Evolutionary conservation across 768 basidiomycete genomes (phyloP).

Genomic region (Baorangia bicolor): DNA sequence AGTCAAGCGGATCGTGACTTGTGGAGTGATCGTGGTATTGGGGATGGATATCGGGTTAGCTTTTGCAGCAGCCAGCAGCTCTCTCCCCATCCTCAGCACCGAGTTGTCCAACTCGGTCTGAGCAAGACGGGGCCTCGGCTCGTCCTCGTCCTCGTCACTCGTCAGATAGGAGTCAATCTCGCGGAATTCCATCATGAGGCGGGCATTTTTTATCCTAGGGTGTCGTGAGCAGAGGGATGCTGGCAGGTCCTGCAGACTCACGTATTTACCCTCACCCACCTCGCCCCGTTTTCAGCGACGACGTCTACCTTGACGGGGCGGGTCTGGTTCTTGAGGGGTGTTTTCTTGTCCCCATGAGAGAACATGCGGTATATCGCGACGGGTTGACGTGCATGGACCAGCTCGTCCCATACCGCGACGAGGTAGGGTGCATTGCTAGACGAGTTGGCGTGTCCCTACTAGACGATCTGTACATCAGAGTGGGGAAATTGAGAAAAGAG

Average conservation of each 20-base stretch:
- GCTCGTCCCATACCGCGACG: constrained; percentile 79
- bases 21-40: constrained; percentile 33
- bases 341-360: not conserved
- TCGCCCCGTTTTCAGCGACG: constrained; percentile 67
- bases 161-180: constrained; percentile 83
- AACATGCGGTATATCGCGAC: constrained; percentile 63
- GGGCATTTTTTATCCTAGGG: constrained; percentile 71
- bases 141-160: constrained; percentile 45
- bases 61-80: constrained; percentile 62
- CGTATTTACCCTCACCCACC: constrained; percentile 90
- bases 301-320: constrained; percentile 71
- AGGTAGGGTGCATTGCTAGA: constrained; percentile 80
- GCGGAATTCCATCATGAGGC: constrained; percentile 75
- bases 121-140: constrained; percentile 41
- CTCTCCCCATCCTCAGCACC: constrained; percentile 65
- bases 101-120: constrained; percentile 69
- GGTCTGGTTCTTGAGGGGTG: not conserved
- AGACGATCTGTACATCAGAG: constrained; percentile 16
- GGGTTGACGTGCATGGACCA: constrained; percentile 57
- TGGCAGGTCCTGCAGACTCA: constrained; percentile 37
- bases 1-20: constrained; percentile 64
- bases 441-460: constrained; percentile 48
- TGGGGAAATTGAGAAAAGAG: not conserved
- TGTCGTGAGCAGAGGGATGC: not conserved
- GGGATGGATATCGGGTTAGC: constrained; percentile 46